These are phyloP conservation scores for Biscogniauxia sp. DNA, from an alignment of 2,329 filamentous ascomycete species.

Conservation along the genomic window DNA sequence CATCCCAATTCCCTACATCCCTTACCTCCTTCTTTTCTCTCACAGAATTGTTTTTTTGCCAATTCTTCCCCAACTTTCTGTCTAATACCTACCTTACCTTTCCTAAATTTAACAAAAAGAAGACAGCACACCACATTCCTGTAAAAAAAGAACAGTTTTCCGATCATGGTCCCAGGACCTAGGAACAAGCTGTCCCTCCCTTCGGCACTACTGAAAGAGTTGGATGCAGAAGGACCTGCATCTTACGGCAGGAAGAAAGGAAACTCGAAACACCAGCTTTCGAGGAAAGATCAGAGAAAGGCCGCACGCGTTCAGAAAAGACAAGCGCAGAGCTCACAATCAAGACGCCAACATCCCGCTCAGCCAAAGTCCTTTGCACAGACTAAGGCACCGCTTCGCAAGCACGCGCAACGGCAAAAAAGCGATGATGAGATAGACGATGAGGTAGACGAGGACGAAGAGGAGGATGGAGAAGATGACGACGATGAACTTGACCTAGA, in stretches of 20 bases:
- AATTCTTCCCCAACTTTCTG: too few relatives aligned
- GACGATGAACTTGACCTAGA: slow-evolving; percentile 13
- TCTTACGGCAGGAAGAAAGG: slow-evolving; percentile 13
- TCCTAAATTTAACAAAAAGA: too few relatives aligned
- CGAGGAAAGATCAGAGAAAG: slow-evolving; percentile 33
- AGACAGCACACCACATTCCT: too few relatives aligned
- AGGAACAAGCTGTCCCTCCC: slow-evolving; percentile 43
- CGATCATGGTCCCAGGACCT: slow-evolving; percentile 28
- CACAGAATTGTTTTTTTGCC: too few relatives aligned
- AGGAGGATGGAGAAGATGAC: slow-evolving; percentile 7
- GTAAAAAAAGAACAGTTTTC: not conserved
- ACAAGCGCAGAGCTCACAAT: slow-evolving; percentile 26
- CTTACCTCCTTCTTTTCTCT: too few relatives aligned
- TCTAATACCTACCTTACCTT: too few relatives aligned
- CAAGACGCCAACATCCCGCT: slow-evolving; percentile 14
- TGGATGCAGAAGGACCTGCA: slow-evolving; percentile 33
- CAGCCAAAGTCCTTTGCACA: slow-evolving; percentile 10
- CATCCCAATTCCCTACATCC: too few relatives aligned
- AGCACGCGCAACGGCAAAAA: slow-evolving; percentile 8
- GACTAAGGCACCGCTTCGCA: slow-evolving; percentile 1
- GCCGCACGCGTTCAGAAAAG: slow-evolving; percentile 30
- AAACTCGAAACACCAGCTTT: slow-evolving; percentile 20
- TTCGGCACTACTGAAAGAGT: slow-evolving; percentile 41
- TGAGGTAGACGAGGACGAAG: slow-evolving; percentile 17
- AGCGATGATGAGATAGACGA: slow-evolving; percentile 27